These are phyloP conservation scores for Flaveria linearis DNA, from an alignment of 129 eudicot genomes.

Conservation along the genomic window DNA sequence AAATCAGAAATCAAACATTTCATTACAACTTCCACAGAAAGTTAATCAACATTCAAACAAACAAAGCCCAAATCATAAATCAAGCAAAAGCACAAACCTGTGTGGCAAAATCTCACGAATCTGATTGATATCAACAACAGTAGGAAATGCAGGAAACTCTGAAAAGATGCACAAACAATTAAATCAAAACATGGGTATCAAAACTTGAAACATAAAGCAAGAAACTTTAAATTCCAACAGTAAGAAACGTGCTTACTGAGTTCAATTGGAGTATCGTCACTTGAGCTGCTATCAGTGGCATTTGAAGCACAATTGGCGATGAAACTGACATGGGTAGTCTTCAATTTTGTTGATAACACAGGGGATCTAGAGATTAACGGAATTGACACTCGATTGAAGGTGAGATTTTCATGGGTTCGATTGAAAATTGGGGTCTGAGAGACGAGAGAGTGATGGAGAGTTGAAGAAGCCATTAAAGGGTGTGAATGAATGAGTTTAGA, in stretches of 20 bases:
- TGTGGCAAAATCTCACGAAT: constrained; percentile 95
- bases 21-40: no score
- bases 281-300: constrained; percentile 32
- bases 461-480: constrained; percentile 73
- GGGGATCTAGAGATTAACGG: constrained; percentile 50
- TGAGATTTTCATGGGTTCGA: constrained; percentile 32
- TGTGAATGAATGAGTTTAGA: background rate
- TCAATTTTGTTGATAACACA: constrained; percentile 44
- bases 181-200: background rate
- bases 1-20: constrained; percentile 14
- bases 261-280: constrained; percentile 69
- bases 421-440: constrained; percentile 35
- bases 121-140: constrained; percentile 86
- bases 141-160: constrained; percentile 91
- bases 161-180: background rate
- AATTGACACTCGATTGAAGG: constrained; percentile 29
- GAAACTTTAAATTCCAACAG: background rate
- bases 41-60: background rate
- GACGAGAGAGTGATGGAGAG: constrained; percentile 52
- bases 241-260: constrained; percentile 50
- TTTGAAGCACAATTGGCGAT: constrained; percentile 48
- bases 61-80: constrained; percentile 13
- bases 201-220: background rate
- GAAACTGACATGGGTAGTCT: constrained; percentile 30
- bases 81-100: constrained; percentile 53